phyloP scores from a whole-genome alignment of 768 basidiomycete species.

The Termitomyces sp. region DNA sequence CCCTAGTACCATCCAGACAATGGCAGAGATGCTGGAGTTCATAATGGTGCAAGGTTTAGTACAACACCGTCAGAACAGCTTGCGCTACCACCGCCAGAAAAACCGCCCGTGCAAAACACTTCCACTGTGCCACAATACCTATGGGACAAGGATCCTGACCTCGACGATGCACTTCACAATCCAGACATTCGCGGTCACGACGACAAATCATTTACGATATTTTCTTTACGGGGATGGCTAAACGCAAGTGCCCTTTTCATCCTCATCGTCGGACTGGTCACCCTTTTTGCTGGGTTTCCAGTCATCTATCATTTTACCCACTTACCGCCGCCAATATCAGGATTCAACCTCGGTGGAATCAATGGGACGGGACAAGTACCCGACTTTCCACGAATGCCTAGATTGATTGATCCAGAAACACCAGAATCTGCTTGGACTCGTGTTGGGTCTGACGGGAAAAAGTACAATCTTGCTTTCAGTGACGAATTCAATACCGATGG shows the following conservation, averaged over 20 bases:
- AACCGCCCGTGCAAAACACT: slow-evolving; percentile 37
- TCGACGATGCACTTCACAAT: slow-evolving; percentile 89
- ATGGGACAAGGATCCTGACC: slow-evolving; percentile 84
- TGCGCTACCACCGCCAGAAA: slow-evolving; percentile 25
- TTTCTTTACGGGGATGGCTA: slow-evolving; percentile 79
- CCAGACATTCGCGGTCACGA: slow-evolving; percentile 65
- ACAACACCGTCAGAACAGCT: slow-evolving; percentile 38
- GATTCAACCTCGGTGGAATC: slow-evolving; percentile 87
- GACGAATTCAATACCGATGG: slow-evolving; percentile 60
- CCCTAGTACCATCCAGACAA: slow-evolving; percentile 55
- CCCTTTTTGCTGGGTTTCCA: slow-evolving; percentile 86
- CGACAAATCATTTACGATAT: slow-evolving; percentile 60
- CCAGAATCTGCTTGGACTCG: slow-evolving; percentile 51
- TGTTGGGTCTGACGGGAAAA: slow-evolving; percentile 69
- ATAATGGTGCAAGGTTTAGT: slow-evolving; percentile 53
- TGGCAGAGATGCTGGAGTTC: slow-evolving; percentile 38
- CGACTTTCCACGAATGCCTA: slow-evolving; percentile 57
- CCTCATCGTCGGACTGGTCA: slow-evolving; percentile 63
- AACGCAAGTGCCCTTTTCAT: slow-evolving; percentile 74
- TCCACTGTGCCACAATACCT: slow-evolving; percentile 65
- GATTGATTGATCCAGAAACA: slow-evolving; percentile 75
- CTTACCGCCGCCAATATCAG: slow-evolving; percentile 28
- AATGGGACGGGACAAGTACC: slow-evolving; percentile 90
- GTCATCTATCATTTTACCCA: slow-evolving; percentile 57
- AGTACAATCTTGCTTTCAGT: slow-evolving; percentile 85